Percentiles rank a stretch among this genome's conserved stretches.
Conservation (phyloP, 495 filamentous ascomycete genomes). For the Neurospora intermedia region DNA sequence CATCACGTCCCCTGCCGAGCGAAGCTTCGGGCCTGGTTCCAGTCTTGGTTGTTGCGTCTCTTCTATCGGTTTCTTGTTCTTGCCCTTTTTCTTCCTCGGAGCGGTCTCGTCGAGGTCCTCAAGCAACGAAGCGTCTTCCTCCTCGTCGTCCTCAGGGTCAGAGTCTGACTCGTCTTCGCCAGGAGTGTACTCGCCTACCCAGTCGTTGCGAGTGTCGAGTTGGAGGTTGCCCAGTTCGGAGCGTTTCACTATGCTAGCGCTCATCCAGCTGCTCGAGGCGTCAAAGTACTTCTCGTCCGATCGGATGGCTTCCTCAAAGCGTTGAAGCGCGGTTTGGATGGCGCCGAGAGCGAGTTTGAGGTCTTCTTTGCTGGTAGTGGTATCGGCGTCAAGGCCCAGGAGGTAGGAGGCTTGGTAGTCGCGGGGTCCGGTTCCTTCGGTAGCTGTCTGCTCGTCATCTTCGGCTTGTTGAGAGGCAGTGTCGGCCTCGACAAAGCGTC, state of each 20-base stretch:
- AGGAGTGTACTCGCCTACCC: slow-evolving; percentile 29
- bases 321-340: slow-evolving; percentile 29
- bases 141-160: slow-evolving; percentile 19
- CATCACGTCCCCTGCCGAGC: slow-evolving; percentile 50
- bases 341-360: slow-evolving; percentile 18
- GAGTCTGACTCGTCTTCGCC: slow-evolving; percentile 27
- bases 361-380: slow-evolving; percentile 20
- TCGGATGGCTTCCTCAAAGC: slow-evolving; percentile 38
- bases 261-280: slow-evolving; percentile 34
- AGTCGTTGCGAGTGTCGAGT: slow-evolving; percentile 35
- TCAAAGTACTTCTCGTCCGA: slow-evolving; percentile 40
- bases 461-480: background rate
- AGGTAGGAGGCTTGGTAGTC: slow-evolving; percentile 47
- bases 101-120: slow-evolving; percentile 18
- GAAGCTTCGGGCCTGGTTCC: slow-evolving; percentile 22
- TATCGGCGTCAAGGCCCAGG: slow-evolving; percentile 36
- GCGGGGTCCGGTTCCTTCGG: slow-evolving; percentile 6
- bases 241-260: slow-evolving; percentile 27
- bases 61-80: slow-evolving; percentile 9
- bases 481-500: slow-evolving; percentile 31
- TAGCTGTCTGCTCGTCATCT: background rate
- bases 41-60: background rate
- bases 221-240: slow-evolving; percentile 23
- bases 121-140: slow-evolving; percentile 6
- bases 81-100: slow-evolving; percentile 7